Evolutionary conservation across 202 grass and related monocot species (phyloP).

Genomic region (Panicum virgatum): DNA sequence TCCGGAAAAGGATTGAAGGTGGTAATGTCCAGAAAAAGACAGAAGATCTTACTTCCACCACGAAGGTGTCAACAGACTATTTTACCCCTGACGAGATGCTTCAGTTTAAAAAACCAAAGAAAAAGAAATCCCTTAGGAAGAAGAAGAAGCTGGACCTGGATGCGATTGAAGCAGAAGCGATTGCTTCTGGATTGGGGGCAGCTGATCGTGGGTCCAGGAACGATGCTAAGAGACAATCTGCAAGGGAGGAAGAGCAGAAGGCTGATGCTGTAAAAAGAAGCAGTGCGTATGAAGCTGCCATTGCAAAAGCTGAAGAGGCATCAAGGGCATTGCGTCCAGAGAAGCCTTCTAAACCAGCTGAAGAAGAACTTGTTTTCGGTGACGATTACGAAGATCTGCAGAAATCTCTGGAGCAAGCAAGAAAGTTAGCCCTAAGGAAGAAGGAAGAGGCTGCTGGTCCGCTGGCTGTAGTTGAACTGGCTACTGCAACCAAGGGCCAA

Average conservation of each 20-base stretch:
- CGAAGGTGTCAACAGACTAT: constrained; percentile 75
- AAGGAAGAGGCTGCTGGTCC: constrained; percentile 61
- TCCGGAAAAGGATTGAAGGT: constrained; percentile 83
- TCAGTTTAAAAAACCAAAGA: constrained; percentile 96
- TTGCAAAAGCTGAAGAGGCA: constrained; percentile 79
- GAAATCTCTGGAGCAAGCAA: constrained; percentile 81
- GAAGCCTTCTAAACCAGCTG: constrained; percentile 41
- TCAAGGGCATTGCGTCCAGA: constrained; percentile 67
- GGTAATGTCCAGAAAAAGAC: constrained; percentile 56
- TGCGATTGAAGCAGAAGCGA: constrained; percentile 87
- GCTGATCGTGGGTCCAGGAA: constrained; percentile 89
- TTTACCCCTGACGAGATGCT: constrained; percentile 88
- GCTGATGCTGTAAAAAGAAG: constrained; percentile 74
- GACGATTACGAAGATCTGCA: constrained; percentile 92
- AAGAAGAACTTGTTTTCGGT: constrained; percentile 79
- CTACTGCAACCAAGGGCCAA: constrained; percentile 58
- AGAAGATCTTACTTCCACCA: constrained; percentile 68
- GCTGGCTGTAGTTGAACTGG: constrained; percentile 50
- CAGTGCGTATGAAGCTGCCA: constrained; percentile 68
- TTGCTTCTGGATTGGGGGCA: constrained; percentile 72
- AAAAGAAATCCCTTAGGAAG: constrained; percentile 98
- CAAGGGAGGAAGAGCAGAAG: constrained; percentile 70
- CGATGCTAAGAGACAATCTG: constrained; percentile 56
- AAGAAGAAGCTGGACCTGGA: constrained; percentile 91
- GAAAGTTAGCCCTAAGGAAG: constrained; percentile 74